Evolutionary conservation across 164 flowering plant genomes (phyloP).

Genomic region (Liriodendron chinense): DNA sequence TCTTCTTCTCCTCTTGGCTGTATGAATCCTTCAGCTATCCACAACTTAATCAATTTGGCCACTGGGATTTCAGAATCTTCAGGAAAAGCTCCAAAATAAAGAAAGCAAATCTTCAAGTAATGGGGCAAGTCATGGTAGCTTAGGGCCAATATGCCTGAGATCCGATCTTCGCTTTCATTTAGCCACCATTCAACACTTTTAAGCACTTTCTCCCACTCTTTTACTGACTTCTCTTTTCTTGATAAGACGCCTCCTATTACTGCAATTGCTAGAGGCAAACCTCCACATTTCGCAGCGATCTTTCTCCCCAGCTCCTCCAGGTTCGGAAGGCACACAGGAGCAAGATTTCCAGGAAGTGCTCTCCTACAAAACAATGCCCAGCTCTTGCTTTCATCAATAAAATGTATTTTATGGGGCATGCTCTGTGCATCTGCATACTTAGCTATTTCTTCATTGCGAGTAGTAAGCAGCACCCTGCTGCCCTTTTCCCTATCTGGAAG

Average conservation of each 20-base stretch:
- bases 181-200: constrained; percentile 35
- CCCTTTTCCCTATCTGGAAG: constrained; percentile 31
- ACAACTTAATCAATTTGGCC: constrained; percentile 38
- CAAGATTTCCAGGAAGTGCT: constrained; percentile 2
- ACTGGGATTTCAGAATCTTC: constrained; percentile 39
- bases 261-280: constrained; percentile 50
- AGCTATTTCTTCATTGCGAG: constrained; percentile 34
- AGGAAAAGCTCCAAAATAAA: constrained; percentile 43
- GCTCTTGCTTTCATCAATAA: neutral
- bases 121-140: constrained; percentile 51
- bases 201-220: constrained; percentile 38
- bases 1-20: constrained; percentile 27
- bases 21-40: constrained; percentile 56
- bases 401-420: neutral
- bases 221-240: constrained; percentile 18
- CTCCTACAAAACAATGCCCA: neutral
- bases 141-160: constrained; percentile 36
- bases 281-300: constrained; percentile 45
- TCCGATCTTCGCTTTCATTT: constrained; percentile 24
- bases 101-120: constrained; percentile 42
- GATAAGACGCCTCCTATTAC: constrained; percentile 49
- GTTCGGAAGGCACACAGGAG: neutral
- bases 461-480: constrained; percentile 40
- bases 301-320: constrained; percentile 3
- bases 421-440: neutral